phyloP scores from a whole-genome alignment of 805 yeast genomes.

The Sugiyamaella valdiviana region DNA sequence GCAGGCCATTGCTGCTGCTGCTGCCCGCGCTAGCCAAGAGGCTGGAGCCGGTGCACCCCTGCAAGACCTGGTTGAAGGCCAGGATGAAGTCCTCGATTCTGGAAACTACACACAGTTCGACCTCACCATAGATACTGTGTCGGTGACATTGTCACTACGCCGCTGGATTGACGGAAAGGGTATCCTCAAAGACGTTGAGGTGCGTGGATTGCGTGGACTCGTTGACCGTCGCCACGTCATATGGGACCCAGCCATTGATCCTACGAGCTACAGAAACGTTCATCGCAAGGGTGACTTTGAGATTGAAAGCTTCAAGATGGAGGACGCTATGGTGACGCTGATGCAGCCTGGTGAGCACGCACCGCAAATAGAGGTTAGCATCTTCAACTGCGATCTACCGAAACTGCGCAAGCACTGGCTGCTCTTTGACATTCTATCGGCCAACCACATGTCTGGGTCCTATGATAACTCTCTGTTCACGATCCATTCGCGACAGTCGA shows the following conservation, averaged over 20 bases:
- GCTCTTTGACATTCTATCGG: conserved; percentile 77
- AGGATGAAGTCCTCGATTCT: conserved; percentile 42
- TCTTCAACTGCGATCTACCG: conserved; percentile 80
- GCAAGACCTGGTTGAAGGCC: conserved; percentile 5
- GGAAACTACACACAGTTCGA: conserved; percentile 97
- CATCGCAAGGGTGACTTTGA: conserved; percentile 89
- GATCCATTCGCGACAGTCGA: conserved; percentile 67
- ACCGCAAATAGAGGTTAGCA: conserved; percentile 77
- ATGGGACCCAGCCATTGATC: conserved; percentile 79
- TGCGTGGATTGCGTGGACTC: conserved; percentile 85
- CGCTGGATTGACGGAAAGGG: conserved; percentile 92
- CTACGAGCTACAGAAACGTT: conserved; percentile 68
- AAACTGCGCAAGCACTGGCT: conserved; percentile 87
- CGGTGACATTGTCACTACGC: conserved; percentile 68
- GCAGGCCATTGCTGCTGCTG: conserved; percentile 62
- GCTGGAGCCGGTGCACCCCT: conserved; percentile 6
- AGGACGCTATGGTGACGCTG: conserved; percentile 77
- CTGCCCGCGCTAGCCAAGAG: conserved; percentile 35
- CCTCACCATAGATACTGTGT: conserved; percentile 77
- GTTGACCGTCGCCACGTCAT: conserved; percentile 83
- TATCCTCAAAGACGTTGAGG: conserved; percentile 68
- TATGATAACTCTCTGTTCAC: conserved; percentile 93
- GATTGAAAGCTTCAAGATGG: conserved; percentile 71
- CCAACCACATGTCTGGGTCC: conserved; percentile 79
- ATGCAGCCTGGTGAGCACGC: conserved; percentile 69